Evolutionary conservation across 768 basidiomycete genomes (phyloP), one percentile per base, ranked within the genome.

Genomic region (Mycena pura): DNA sequence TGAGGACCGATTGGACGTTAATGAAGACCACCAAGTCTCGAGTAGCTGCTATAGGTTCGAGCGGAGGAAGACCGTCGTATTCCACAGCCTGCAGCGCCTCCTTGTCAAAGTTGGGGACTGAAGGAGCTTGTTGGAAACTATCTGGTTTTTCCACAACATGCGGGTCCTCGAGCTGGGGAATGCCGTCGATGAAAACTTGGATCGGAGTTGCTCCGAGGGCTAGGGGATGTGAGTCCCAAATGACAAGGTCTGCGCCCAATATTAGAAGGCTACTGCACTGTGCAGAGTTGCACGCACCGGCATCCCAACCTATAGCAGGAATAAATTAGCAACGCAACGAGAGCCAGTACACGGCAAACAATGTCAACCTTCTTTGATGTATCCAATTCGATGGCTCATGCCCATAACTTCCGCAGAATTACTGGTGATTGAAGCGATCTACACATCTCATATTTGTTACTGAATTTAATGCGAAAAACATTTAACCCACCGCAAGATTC

Each of bases 131-230:
- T 62, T 85, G 84, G 69, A 77, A 83, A 15, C 70, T 58, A 8
- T 64, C 55, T 2, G 83, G 82, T 69, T 96, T 95, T 48, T 74
- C 45, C 36, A 80, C 70, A 17, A 82, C 71, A 64, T 79, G 70
- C 3, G 87, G 81, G 3, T 74, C 68, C 28, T 76, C 67, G 3
- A 92, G 68, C 69, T 98, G 95, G 1, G 89, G 75, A 47, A 96
- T 89, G 2, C 95, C 95, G 68, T 98, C 95, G 60, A 96, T 92
- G 75, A 87, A 93, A 19, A 95, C 93, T 76, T 96, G 93, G 32
- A 81, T 77, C 3, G 93, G 94, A 0, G 92, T 93, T n/a, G 93
- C 92, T 3, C 92, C 92, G 5, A 96, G 77, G 0, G 89, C 84
- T 11, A 96, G 79, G 0, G 95, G 95, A 73, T 95, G 93, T 36